Conservation (phyloP, 495 filamentous ascomycete species). For the Aspergillus leporis region DNA sequence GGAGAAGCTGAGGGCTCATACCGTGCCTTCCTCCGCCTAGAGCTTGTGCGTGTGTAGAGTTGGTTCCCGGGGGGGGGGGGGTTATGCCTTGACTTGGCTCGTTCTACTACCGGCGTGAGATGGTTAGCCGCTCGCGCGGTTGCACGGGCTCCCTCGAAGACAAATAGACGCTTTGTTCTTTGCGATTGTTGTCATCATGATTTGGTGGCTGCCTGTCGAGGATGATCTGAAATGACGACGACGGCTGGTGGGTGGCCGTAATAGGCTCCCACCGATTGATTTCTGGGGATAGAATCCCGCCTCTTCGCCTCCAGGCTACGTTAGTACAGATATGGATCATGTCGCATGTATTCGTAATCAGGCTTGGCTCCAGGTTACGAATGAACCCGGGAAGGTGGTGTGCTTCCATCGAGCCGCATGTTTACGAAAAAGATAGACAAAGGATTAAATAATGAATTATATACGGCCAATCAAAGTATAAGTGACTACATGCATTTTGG, state of each 20-base stretch:
- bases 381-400: background rate
- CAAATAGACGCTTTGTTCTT: constrained; percentile 1
- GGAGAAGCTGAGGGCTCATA: constrained; percentile 59
- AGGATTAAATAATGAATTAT: background rate
- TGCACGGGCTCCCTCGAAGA: background rate
- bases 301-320: background rate
- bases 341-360: background rate
- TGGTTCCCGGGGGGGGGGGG: no score
- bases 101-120: background rate
- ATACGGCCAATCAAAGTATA: background rate
- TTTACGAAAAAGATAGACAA: background rate
- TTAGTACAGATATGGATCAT: background rate
- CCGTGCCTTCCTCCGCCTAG: constrained; percentile 32
- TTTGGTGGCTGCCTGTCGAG: background rate
- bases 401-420: background rate
- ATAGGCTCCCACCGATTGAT: background rate
- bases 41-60: background rate
- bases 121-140: background rate
- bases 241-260: background rate
- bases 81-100: background rate
- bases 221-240: background rate
- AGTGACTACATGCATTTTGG: background rate
- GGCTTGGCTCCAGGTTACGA: background rate
- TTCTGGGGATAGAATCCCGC: background rate
- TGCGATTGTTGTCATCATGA: background rate